These are phyloP conservation scores for Populus simonii DNA, from an alignment of 345 rosid species.

Conservation along the genomic window DNA sequence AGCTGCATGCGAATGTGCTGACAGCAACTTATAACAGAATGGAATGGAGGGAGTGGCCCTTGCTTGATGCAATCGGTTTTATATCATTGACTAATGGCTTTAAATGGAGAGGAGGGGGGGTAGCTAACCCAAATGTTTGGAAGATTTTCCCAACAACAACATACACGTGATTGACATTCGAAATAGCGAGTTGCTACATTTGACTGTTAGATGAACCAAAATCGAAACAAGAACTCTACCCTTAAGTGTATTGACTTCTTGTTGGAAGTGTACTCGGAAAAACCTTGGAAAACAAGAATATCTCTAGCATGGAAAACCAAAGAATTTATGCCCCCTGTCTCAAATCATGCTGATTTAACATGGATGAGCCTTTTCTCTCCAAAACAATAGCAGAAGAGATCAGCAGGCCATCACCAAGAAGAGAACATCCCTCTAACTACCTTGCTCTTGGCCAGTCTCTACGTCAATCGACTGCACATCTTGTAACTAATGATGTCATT, in stretches of 20 bases:
- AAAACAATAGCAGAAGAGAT: slow-evolving; percentile 20
- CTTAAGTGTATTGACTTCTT: not conserved
- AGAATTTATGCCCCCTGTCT: not conserved
- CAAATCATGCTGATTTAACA: slow-evolving; percentile 11
- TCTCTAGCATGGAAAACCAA: not conserved
- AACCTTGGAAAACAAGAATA: not conserved
- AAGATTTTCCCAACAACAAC: not conserved
- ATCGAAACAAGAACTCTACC: not conserved
- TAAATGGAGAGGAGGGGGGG: not conserved
- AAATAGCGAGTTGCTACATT: not conserved
- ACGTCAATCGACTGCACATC: slow-evolving; percentile 37
- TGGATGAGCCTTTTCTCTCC: slow-evolving; percentile 45
- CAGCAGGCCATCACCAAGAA: slow-evolving; percentile 12
- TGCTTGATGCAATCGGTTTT: not conserved
- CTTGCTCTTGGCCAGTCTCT: slow-evolving; percentile 31
- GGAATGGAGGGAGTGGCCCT: not conserved
- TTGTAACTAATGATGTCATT: slow-evolving; percentile 29
- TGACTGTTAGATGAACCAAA: slow-evolving; percentile 8
- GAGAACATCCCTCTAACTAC: slow-evolving; percentile 27
- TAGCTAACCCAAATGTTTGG: not conserved
- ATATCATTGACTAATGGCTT: not conserved
- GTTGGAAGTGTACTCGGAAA: not conserved
- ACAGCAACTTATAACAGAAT: not conserved
- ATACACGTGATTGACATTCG: not conserved
- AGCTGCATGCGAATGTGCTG: not conserved